Evolutionary conservation across 2,329 filamentous ascomycete genomes (phyloP).

Genomic region (Colletotrichum tanaceti): DNA sequence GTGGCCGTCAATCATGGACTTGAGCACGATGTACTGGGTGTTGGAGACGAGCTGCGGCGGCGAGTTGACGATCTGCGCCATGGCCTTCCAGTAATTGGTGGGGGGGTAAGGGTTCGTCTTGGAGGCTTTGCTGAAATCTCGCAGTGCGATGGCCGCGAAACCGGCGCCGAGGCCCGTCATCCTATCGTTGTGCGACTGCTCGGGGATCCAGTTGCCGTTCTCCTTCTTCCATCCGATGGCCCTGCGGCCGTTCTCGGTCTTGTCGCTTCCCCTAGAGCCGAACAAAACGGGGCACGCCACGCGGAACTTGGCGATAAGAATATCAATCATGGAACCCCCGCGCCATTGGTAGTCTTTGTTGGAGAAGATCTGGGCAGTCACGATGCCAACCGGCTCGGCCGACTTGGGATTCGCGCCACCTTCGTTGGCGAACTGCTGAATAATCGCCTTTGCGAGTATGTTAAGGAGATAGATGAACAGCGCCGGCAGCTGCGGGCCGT

Average conservation of each 20-base stretch:
- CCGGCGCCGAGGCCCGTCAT: slow-evolving; percentile 88
- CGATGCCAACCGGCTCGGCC: slow-evolving; percentile 83
- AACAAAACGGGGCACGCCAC: slow-evolving; percentile 86
- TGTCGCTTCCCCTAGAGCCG: slow-evolving; percentile 81
- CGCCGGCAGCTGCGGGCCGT: slow-evolving; percentile 68
- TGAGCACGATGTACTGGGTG: slow-evolving; percentile 78
- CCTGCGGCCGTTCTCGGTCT: slow-evolving; percentile 72
- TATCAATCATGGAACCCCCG: slow-evolving; percentile 78
- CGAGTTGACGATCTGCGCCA: slow-evolving; percentile 82
- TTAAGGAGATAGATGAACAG: slow-evolving; percentile 81
- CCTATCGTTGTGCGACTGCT: slow-evolving; percentile 81
- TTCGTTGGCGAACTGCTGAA: slow-evolving; percentile 77
- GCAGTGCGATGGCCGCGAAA: slow-evolving; percentile 83
- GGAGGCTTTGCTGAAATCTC: slow-evolving; percentile 79
- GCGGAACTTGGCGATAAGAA: slow-evolving; percentile 87
- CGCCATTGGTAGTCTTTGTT: slow-evolving; percentile 74
- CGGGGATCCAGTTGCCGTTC: slow-evolving; percentile 69
- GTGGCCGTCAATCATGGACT: slow-evolving; percentile 77
- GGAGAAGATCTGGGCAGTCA: slow-evolving; percentile 80
- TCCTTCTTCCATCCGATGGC: slow-evolving; percentile 81
- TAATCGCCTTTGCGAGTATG: slow-evolving; percentile 77
- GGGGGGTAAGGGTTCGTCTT: slow-evolving; percentile 82
- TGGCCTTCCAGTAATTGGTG: slow-evolving; percentile 82
- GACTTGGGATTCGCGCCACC: slow-evolving; percentile 71
- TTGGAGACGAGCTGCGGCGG: slow-evolving; percentile 74